Base-by-base conservation (phyloP, 2,329 filamentous ascomycete genomes). In the Trematosphaeria pertusa region DNA sequence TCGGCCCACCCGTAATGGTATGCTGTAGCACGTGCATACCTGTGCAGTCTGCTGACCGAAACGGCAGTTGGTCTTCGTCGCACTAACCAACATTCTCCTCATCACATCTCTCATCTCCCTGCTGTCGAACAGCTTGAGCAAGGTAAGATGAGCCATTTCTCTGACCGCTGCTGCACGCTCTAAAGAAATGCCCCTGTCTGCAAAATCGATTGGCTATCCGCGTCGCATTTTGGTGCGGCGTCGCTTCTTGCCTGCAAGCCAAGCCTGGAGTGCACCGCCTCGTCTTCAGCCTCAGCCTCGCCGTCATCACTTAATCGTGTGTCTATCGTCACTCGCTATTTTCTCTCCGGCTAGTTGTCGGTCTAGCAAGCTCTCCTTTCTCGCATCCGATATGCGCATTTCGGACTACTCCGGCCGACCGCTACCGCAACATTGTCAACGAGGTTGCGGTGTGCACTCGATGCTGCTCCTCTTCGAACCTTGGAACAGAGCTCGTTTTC, bases 71-170 rank as follows among this genome's bases (percentile, higher is more conserved):
- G 78, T 91, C 37, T 93, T 93, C 71, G 82, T 93, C 52, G 87
- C 82, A 18, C 77, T 93, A 62, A 90, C 87, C 33, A 88, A 88
- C 47, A 89, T 93, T 59, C 77, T 94, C 6, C 79, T 94, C 22
- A 87, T 90, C 73, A 89, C 89, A 38, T 89, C 87, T 15, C 75
- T 92, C 54, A 91, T 89, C 28, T 87, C 86, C 78, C 85, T 91
- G 75, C 78, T 92, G 47, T 88, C 85, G 62, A 91, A 90, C 74
- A 89, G 84, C 65, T 86, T 91, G 45, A 78, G 75, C 59, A 82
- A 79, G 75, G 81, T 78, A 73, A 68, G 74, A 61, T 15, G 14
- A 22, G 46, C 37, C 36, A 44, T 51, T 55, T 43, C 36, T 48
- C 60, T 61, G 54, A 61, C 50, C 58, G 31, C 50, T 44, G 43